Conservation (phyloP, 768 basidiomycete species). For the Symmetrospora coprosmae region DNA sequence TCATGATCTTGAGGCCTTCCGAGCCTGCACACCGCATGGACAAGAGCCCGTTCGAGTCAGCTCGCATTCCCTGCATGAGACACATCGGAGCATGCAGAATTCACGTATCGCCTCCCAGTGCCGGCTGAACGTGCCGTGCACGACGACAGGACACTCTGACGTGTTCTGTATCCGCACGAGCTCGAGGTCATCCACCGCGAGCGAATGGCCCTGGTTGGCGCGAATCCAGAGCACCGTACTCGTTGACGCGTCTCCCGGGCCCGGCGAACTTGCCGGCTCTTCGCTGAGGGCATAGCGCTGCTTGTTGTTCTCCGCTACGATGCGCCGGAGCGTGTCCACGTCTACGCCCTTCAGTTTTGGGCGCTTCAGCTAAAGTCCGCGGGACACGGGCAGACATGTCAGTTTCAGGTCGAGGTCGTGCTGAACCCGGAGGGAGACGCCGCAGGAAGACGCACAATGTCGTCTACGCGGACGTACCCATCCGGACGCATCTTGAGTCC, state of each 20-base stretch:
- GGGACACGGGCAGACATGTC: too few relatives aligned
- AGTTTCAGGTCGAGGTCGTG: neutral
- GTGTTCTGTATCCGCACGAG: constrained; percentile 48
- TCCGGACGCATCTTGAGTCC: constrained; percentile 62
- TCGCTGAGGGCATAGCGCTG: constrained; percentile 34
- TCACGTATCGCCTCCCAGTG: constrained; percentile 63
- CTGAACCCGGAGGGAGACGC: neutral
- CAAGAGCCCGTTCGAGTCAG: constrained; percentile 22
- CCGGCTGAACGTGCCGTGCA: constrained; percentile 59
- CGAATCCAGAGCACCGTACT: constrained; percentile 34
- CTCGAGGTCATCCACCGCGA: constrained; percentile 58
- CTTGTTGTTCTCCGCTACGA: constrained; percentile 36
- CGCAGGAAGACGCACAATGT: constrained; percentile 52
- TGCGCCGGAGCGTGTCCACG: constrained; percentile 33
- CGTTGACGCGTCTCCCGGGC: neutral
- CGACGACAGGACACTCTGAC: constrained; percentile 59
- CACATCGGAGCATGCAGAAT: neutral
- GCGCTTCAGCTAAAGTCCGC: constrained; percentile 62
- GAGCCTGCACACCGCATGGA: constrained; percentile 11
- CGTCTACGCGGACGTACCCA: constrained; percentile 67
- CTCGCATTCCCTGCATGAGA: neutral
- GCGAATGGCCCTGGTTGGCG: constrained; percentile 79
- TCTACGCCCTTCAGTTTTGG: constrained; percentile 55
- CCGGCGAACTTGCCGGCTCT: too few relatives aligned
- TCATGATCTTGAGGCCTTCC: constrained; percentile 45